These are phyloP conservation scores for Fusarium anthophilum DNA, from an alignment of 2,329 filamentous ascomycete species.

Conservation along the genomic window DNA sequence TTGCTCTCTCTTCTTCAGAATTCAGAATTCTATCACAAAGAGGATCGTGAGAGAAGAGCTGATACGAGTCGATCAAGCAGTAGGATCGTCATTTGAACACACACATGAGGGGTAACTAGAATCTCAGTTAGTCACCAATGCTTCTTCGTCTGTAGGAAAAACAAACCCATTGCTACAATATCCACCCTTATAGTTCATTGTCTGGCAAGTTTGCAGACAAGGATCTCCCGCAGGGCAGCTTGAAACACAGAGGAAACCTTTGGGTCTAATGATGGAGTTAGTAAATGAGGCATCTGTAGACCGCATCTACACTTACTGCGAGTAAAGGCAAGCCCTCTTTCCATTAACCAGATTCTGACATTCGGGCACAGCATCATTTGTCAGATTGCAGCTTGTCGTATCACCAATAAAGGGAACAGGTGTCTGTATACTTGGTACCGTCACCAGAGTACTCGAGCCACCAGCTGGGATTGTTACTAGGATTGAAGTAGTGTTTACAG, in stretches of 20 bases:
- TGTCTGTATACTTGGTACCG: neutral
- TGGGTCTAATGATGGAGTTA: accelerated
- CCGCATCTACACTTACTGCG: neutral
- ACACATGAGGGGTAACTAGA: neutral
- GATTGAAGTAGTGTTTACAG: neutral
- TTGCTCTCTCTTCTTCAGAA: too few relatives aligned
- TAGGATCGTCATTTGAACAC: neutral
- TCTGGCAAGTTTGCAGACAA: neutral
- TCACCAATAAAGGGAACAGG: neutral
- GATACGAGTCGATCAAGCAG: neutral
- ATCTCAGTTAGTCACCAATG: neutral
- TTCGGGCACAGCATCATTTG: neutral
- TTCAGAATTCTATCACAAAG: too few relatives aligned
- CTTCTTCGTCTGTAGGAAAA: too few relatives aligned
- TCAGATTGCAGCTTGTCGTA: neutral
- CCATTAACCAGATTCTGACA: neutral
- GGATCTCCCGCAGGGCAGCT: accelerated
- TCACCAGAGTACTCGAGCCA: neutral
- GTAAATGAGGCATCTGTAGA: accelerated
- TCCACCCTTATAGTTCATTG: neutral
- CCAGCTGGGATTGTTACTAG: neutral
- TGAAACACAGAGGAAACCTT: neutral
- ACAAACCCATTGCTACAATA: neutral
- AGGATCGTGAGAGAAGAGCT: too few relatives aligned
- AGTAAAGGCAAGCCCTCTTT: neutral